Percentiles rank a stretch among this genome's conserved stretches.
Evolutionary conservation across 2,329 filamentous ascomycete genomes (phyloP).

Genomic region (Penicillium concentricum): DNA sequence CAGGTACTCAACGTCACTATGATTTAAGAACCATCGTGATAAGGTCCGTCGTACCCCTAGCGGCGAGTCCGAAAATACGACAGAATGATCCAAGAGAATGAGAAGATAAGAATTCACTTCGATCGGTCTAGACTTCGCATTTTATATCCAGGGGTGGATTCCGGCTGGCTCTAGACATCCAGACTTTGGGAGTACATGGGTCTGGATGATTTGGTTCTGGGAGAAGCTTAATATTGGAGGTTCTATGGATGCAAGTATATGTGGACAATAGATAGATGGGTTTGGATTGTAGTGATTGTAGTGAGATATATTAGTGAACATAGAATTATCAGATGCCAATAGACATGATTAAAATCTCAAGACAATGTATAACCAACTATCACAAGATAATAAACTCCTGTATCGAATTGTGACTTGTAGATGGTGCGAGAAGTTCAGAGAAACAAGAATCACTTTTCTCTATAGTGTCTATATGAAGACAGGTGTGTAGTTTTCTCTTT

Average conservation of each 20-base stretch:
- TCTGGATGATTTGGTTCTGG: background rate
- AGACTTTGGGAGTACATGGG: background rate
- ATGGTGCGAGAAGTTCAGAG: background rate
- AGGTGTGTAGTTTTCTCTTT: background rate
- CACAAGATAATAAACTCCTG: background rate
- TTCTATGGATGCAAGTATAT: background rate
- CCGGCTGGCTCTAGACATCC: background rate
- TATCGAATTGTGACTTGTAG: background rate
- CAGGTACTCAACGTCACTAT: background rate
- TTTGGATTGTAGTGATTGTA: background rate
- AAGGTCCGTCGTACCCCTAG: background rate
- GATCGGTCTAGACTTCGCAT: constrained; percentile 5
- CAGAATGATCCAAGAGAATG: background rate
- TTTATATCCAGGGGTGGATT: background rate
- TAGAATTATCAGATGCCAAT: background rate
- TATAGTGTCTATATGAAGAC: constrained; percentile 3
- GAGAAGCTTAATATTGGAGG: background rate
- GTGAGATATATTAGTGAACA: background rate
- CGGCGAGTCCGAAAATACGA: background rate
- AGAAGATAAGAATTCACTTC: background rate
- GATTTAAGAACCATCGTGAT: background rate
- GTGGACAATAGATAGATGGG: background rate
- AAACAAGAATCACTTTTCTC: constrained; percentile 11
- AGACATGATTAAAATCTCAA: background rate
- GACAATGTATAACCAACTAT: background rate